These are phyloP conservation scores for Claviceps pusilla DNA, from an alignment of 2,329 filamentous ascomycete genomes.

Conservation along the genomic window DNA sequence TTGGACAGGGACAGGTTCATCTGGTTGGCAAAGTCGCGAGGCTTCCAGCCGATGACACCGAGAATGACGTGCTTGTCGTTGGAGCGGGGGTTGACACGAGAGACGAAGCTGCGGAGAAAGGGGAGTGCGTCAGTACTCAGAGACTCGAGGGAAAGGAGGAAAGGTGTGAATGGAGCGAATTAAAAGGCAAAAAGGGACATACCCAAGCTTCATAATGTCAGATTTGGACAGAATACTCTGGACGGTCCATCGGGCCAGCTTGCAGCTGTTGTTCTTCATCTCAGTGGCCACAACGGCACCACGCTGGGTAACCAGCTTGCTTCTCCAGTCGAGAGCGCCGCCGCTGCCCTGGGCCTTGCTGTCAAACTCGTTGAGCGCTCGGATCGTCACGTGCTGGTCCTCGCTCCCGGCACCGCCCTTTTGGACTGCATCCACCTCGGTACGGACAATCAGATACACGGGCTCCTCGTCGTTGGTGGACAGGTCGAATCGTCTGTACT, in stretches of 20 bases:
- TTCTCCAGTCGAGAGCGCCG: constrained; percentile 90
- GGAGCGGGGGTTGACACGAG: constrained; percentile 78
- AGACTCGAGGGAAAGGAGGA: background rate
- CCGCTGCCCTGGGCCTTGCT: constrained; percentile 92
- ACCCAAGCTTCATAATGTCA: constrained; percentile 98
- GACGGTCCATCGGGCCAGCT: constrained; percentile 92
- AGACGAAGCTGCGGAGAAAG: constrained; percentile 59
- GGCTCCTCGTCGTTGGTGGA: constrained; percentile 91
- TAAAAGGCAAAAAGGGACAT: constrained; percentile 21
- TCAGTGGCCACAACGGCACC: constrained; percentile 96
- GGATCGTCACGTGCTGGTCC: constrained; percentile 81
- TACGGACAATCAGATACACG: constrained; percentile 81
- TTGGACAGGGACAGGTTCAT: constrained; percentile 97
- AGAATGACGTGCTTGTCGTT: constrained; percentile 91
- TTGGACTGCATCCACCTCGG: constrained; percentile 86
- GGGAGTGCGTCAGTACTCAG: constrained; percentile 12
- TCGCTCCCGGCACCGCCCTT: constrained; percentile 89
- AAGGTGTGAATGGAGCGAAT: background rate
- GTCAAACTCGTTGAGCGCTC: constrained; percentile 98
- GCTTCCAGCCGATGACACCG: constrained; percentile 94
- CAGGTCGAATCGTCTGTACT: constrained; percentile 92
- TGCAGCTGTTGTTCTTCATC: constrained; percentile 99
- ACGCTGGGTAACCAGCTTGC: constrained; percentile 83
- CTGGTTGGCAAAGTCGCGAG: constrained; percentile 86
- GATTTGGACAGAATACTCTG: constrained; percentile 93